A percentile compares a stretch with the other conserved stretches of the same genome.
These are phyloP conservation scores for Hypsizygus ulmarius DNA, from an alignment of 1,284 basidiomycete genomes.

Conservation along the genomic window DNA sequence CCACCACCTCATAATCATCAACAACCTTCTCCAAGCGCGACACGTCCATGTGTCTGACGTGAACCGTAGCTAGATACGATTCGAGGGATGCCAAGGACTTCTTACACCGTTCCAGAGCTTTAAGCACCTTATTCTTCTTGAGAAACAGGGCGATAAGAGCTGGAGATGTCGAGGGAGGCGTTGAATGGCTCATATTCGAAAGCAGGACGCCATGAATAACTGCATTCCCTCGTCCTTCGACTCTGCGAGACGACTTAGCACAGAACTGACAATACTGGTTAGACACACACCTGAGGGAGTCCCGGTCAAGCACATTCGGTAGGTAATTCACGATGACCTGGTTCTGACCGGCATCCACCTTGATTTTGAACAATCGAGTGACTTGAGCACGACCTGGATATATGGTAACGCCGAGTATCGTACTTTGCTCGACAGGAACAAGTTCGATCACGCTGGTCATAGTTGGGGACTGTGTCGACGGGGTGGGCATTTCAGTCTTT, in stretches of 20 bases:
- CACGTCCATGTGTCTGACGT: slow-evolving; percentile 27
- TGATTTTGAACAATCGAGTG: slow-evolving; percentile 29
- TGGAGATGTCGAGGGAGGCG: slow-evolving; percentile 7
- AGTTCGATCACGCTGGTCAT: slow-evolving; percentile 23
- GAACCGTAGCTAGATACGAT: slow-evolving; percentile 29
- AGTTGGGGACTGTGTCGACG: too few relatives aligned
- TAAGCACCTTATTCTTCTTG: neutral
- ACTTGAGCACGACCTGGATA: slow-evolving; percentile 35
- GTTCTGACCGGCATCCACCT: slow-evolving; percentile 31
- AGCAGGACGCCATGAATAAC: slow-evolving; percentile 29
- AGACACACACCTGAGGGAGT: slow-evolving; percentile 30
- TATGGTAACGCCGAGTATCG: slow-evolving; percentile 31
- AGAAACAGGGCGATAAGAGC: slow-evolving; percentile 3
- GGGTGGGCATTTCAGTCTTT: too few relatives aligned
- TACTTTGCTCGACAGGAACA: slow-evolving; percentile 25
- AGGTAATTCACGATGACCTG: slow-evolving; percentile 30
- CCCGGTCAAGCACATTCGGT: slow-evolving; percentile 27
- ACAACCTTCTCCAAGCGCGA: slow-evolving; percentile 28
- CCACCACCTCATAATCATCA: slow-evolving; percentile 28
- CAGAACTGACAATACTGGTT: neutral
- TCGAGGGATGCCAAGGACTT: slow-evolving; percentile 29
- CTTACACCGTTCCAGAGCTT: slow-evolving; percentile 19
- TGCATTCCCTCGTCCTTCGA: slow-evolving; percentile 27
- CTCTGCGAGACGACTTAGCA: slow-evolving; percentile 16
- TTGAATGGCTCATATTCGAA: slow-evolving; percentile 9